phyloP scores from a whole-genome alignment of 2,329 filamentous ascomycete genomes.

The Fusarium brevicatenulatum region DNA sequence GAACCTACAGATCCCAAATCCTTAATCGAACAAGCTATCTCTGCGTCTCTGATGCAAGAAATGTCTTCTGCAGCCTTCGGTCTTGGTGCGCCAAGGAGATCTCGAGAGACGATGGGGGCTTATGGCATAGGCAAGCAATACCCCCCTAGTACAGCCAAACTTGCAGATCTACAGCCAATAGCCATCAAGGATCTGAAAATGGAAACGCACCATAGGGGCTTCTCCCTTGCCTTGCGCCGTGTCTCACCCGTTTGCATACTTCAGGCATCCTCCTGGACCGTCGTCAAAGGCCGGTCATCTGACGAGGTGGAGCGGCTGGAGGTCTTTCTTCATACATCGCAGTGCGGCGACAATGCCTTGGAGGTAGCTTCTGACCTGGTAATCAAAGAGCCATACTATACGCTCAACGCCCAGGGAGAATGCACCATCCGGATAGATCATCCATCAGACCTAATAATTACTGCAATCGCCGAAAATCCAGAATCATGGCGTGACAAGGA shows the following conservation, averaged over 20 bases:
- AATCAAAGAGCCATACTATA: conserved; percentile 63
- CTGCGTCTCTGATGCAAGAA: conserved; percentile 48
- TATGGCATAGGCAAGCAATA: conserved; percentile 45
- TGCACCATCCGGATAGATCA: conserved; percentile 53
- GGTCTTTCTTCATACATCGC: conserved; percentile 49
- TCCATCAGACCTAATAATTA: conserved; percentile 46
- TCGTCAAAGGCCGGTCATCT: conserved; percentile 43
- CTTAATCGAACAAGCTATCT: conserved; percentile 43
- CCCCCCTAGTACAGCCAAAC: conserved; percentile 34
- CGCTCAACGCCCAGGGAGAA: conserved; percentile 52
- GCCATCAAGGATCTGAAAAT: conserved; percentile 39
- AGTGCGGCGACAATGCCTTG: conserved; percentile 46
- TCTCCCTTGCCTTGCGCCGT: conserved; percentile 41
- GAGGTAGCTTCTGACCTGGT: conserved; percentile 50
- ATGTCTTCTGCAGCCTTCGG: conserved; percentile 40
- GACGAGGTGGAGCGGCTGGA: conserved; percentile 46
- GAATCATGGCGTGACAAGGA: conserved; percentile 32
- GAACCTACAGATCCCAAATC: conserved; percentile 28
- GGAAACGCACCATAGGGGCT: conserved; percentile 47
- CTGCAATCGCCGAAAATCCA: conserved; percentile 6
- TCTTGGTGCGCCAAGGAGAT: conserved; percentile 12
- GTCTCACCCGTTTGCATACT: conserved; percentile 41
- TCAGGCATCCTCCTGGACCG: conserved; percentile 44
- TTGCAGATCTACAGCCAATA: conserved; percentile 42
- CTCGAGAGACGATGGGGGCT: conserved; percentile 41